Conservation (phyloP, 75 land plant genomes). For the Cryptomeria japonica region DNA sequence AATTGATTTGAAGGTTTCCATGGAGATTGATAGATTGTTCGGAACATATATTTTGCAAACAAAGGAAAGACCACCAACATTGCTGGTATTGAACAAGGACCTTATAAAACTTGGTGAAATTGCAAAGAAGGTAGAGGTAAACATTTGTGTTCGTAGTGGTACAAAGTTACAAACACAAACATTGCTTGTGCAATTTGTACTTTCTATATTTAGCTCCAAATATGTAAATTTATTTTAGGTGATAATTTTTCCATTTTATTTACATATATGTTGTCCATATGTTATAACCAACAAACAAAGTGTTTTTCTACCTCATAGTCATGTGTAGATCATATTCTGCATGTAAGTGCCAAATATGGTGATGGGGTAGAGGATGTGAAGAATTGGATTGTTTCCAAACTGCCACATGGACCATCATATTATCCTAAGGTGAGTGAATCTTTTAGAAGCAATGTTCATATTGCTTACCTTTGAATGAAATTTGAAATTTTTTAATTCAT, state of each 20-base stretch:
- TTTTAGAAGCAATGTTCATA: not conserved
- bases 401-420: conserved; percentile 90
- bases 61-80: conserved; percentile 53
- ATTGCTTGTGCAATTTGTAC: too few species aligned
- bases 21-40: conserved; percentile 72
- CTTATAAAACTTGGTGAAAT: conserved; percentile 95
- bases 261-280: conserved; percentile 35
- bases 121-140: too few species aligned
- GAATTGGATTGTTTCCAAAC: conserved; percentile 81
- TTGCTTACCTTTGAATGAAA: not conserved
- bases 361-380: too few species aligned
- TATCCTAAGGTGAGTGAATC: conserved; percentile 74
- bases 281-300: too few species aligned
- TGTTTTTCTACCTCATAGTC: too few species aligned
- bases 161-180: too few species aligned
- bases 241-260: not conserved
- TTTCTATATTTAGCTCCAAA: not conserved
- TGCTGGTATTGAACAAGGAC: conserved; percentile 92
- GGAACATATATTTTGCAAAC: conserved; percentile 54
- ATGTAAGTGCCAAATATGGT: too few species aligned
- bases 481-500: not conserved
- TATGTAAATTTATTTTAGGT: not conserved
- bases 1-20: conserved; percentile 1
- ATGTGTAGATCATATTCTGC: too few species aligned
- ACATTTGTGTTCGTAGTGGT: too few species aligned